Evolutionary conservation across 163 green algal genomes (phyloP), one percentile per base, ranked within the genome.

Genomic region (Chlamydomonas reinhardtii): DNA sequence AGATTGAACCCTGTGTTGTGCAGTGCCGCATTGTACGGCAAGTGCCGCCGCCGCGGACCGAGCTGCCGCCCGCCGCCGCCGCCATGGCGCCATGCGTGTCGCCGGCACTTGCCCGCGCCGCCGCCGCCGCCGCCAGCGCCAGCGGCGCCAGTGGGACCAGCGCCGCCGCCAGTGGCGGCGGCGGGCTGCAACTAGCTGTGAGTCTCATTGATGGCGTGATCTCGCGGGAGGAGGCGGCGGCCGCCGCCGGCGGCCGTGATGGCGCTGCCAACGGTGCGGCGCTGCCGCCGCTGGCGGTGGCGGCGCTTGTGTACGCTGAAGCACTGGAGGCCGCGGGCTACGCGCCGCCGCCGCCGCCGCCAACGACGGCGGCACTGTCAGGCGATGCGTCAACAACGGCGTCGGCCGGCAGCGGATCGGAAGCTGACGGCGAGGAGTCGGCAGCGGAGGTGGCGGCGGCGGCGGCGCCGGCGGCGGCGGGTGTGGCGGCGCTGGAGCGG

Each of bases 221-320:
- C 11, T 25, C 76, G 5, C 25, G 37, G 17, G 76, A 84, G 39
- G 76, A 84, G 64, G 76, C 76, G 61, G 76, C 76, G 39, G 76
- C 76, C 39, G 64, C 76, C 64, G 64, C 76, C n/a, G 76, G 39
- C 29, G 37, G 64, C 48, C 48, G 48, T n/a, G 76, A 74, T 37
- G 76, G 64, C 39, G 64, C 37, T 29, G 64, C 64, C 37, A 74
- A 74, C 64, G 64, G 76, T 64, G 64, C 76, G 2, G 25, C 66
- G 78, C 43, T 85, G 78, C 78, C 78, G 65, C 78, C 78, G 78
- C 78, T 85, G 68, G 68, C 78, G 32, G 78, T 71, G 31, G 78
- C 78, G 68, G 78, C 68, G 65, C 56, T 76, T 4, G 43, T 85
- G 48, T 85, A 85, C 78, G 78, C 20, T 31, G 78, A 65, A 20